phyloP scores from a whole-genome alignment of 345 rosid genomes.

The Populus deltoides region DNA sequence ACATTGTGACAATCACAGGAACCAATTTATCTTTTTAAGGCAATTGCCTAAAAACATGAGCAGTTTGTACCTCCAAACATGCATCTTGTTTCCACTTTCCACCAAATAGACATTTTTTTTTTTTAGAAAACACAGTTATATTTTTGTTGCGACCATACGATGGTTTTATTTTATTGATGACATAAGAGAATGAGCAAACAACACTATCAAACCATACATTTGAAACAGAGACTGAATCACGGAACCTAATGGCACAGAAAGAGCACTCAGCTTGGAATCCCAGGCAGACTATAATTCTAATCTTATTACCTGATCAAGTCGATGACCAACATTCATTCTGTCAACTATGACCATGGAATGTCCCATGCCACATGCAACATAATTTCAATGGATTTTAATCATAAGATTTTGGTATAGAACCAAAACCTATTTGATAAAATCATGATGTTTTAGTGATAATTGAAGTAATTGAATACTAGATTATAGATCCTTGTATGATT shows the following conservation, averaged over 20 bases:
- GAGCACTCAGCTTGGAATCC: background rate
- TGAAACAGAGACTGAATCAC: background rate
- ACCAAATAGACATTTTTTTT: background rate
- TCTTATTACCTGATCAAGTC: conserved; percentile 74
- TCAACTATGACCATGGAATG: conserved; percentile 90
- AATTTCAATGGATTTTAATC: too few relatives aligned
- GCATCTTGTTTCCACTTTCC: background rate
- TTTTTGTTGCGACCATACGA: background rate
- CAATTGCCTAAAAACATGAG: background rate
- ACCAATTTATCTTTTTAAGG: background rate
- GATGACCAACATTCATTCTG: conserved; percentile 57
- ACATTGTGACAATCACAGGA: background rate
- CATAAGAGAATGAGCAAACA: background rate
- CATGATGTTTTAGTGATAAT: too few relatives aligned
- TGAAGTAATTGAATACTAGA: too few relatives aligned
- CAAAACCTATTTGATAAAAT: too few relatives aligned
- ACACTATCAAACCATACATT: background rate
- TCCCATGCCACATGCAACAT: conserved; percentile 78
- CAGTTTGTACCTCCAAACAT: background rate
- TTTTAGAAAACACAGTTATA: background rate
- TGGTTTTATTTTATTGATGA: background rate
- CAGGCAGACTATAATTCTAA: background rate
- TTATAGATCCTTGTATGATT: too few relatives aligned
- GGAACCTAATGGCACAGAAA: background rate
- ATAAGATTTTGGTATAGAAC: too few relatives aligned